A percentile compares a stretch with the other conserved stretches of the same genome.
These are phyloP conservation scores for Penicillium hordei DNA, from an alignment of 2,329 filamentous ascomycete genomes.

Conservation along the genomic window DNA sequence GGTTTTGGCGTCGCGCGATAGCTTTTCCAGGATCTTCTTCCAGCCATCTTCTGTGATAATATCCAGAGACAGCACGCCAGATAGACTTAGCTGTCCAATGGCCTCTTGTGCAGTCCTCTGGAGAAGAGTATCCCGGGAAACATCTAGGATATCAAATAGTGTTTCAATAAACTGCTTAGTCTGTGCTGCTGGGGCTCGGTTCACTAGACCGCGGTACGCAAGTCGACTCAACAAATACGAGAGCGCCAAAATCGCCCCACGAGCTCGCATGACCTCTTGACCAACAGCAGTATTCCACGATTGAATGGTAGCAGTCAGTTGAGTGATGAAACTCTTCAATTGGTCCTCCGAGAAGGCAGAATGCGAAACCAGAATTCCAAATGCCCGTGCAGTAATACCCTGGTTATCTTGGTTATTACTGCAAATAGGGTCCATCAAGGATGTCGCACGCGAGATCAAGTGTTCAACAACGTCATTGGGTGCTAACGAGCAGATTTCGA, in stretches of 20 bases:
- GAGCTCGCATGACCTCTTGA: conserved; percentile 57
- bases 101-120: conserved; percentile 58
- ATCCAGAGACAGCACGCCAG: conserved; percentile 49
- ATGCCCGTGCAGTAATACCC: conserved; percentile 64
- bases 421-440: conserved; percentile 61
- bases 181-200: conserved; percentile 36
- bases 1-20: conserved; percentile 70
- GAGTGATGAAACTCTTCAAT: conserved; percentile 46
- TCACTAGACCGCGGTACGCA: conserved; percentile 49
- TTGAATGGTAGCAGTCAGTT: conserved; percentile 49
- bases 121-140: conserved; percentile 56
- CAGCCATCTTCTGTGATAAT: conserved; percentile 31
- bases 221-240: conserved; percentile 59
- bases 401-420: conserved; percentile 73
- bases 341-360: conserved; percentile 40
- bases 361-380: conserved; percentile 76
- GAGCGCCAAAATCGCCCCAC: conserved; percentile 61
- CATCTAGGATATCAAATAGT: conserved; percentile 54
- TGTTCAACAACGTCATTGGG: conserved; percentile 54
- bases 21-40: conserved; percentile 58
- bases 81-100: conserved; percentile 63
- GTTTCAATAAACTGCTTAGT: conserved; percentile 46
- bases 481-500: conserved; percentile 56
- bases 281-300: conserved; percentile 62
- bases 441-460: conserved; percentile 51